A percentile compares a stretch with the other conserved stretches of the same genome.
phyloP scores from a whole-genome alignment of 2,329 filamentous ascomycete genomes.

The Pseudogymnoascus sp. region DNA sequence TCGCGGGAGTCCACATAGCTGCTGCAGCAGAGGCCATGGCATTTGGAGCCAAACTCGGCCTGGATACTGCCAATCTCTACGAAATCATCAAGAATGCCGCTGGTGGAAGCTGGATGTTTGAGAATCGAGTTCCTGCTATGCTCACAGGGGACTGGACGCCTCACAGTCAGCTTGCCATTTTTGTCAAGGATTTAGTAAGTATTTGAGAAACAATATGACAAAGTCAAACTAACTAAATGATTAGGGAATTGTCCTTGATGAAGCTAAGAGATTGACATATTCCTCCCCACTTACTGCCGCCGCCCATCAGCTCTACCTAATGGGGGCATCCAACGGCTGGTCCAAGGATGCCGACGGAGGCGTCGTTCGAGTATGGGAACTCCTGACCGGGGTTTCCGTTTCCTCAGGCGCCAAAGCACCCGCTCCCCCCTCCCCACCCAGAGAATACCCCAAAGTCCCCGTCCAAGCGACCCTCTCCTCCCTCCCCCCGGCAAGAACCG shows the following conservation, averaged over 20 bases:
- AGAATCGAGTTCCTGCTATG: slow-evolving; percentile 30
- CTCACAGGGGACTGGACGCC: slow-evolving; percentile 27
- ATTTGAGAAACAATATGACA: not conserved
- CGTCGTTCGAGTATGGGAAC: slow-evolving; percentile 31
- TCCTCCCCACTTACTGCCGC: slow-evolving; percentile 25
- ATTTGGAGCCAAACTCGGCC: slow-evolving; percentile 42
- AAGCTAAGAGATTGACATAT: slow-evolving; percentile 25
- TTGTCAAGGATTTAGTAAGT: slow-evolving; percentile 20
- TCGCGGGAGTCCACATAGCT: slow-evolving; percentile 50
- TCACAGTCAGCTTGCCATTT: slow-evolving; percentile 29
- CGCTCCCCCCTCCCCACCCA: not conserved
- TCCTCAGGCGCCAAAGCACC: slow-evolving; percentile 8
- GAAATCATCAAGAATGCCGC: slow-evolving; percentile 37
- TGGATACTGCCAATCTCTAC: slow-evolving; percentile 40
- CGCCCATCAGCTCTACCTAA: slow-evolving; percentile 27
- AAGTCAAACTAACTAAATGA: slow-evolving; percentile 17
- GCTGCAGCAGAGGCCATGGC: slow-evolving; percentile 48
- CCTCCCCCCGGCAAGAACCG: slow-evolving; percentile 8
- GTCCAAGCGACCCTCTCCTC: slow-evolving; percentile 10
- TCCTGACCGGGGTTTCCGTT: slow-evolving; percentile 15
- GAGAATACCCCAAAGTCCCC: slow-evolving; percentile 11
- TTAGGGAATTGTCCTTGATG: slow-evolving; percentile 26
- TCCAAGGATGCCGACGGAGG: slow-evolving; percentile 26
- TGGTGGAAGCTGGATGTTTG: slow-evolving; percentile 32
- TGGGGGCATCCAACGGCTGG: slow-evolving; percentile 26